Evolutionary conservation across 441 rosid genomes (phyloP), one percentile per base, ranked within the genome.

Genomic region (Lepidium campestre): DNA sequence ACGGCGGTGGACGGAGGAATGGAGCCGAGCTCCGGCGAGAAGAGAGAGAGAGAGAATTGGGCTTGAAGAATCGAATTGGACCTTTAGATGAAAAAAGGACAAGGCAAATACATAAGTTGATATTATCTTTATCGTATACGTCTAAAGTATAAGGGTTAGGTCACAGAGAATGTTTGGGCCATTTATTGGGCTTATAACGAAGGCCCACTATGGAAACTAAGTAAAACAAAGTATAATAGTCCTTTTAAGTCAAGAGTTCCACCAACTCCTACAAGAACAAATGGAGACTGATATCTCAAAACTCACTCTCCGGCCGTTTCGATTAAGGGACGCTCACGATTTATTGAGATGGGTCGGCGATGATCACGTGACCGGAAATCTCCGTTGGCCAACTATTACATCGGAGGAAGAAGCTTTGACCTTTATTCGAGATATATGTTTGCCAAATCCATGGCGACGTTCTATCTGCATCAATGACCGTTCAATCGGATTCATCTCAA

Each of bases 261-360:
- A 68, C 73, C 73, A 31, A 59, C 57, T 36, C 18, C 40, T 39
- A 23, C 32, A 11, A 14, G 18, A 57, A 31, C 22, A 32, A 27
- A 64, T 74, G 81, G 65, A 62, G 65, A 40, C 42, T 29, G 77
- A 73, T 37, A 53, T 73, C 8, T 72, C 82, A 56, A 72, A 50
- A 5, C 35, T 83, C 49, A 73, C 72, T 9, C 77, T 85, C 67
- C 79, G 86, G 3, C 81, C 80, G 5, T 81, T 78, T 62, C 70
- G 61, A 45, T 29, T 62, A 4, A 56, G 72, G 4, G 88, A 82
- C 54, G 82, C 56, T 2, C 85, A 79, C 25, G 88, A 77, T 64
- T 72, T 83, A 54, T 42, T 86, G 56, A 42, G 14, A 35, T 86
- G 76, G 70, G 84, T 82, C 0, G 67, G 85, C 3, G 91, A 86